Evolutionary conservation across 2,329 filamentous ascomycete species (phyloP), one percentile per base, ranked within the genome.

Genomic region (Diaporthe capsici): DNA sequence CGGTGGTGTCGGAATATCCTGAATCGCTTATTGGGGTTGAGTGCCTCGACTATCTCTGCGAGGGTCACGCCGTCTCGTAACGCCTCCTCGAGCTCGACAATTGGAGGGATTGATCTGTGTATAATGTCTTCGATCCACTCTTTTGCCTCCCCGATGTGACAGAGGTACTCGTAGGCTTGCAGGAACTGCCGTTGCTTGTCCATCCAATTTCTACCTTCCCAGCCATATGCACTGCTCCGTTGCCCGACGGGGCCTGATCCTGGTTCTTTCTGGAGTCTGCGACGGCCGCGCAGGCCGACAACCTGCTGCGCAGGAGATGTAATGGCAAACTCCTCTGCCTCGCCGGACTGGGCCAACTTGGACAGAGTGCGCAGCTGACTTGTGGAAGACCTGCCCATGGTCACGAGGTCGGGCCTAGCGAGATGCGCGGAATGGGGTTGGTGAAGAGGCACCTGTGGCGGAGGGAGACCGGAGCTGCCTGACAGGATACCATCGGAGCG

Each of bases 81-180:
- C 20, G 95, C 95, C 84, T 99, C 96, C 82, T 99, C 97, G 1
- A 99, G 87, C 82, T 98, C 93, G 31, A 99, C 94, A 80, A 98
- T 98, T 0, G 96, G 94, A 4, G 97, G 96, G 51, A 99, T 95
- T 71, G 93, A 88, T 78, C 93, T 92, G 77, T 96, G 92, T 74
- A 97, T 95, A 76, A 98, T 92, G 82, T 97, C 88, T 47, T 99
- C 97, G 79, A 99, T 98, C 97, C 97, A 99, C 84, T 98, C 96
- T 83, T 98, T 98, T 31, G 97, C 97, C 87, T 99, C 97, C 83
- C 97, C 97, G 79, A 99, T 98, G 82, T 99, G 97, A 83, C 97
- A 99, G 51, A 99, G 93, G 83, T 99, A 99, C 84, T 99, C 97
- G 82, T 99, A 99, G 9, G 97, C 97, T 84, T 98, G 95, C 72